Evolutionary conservation across 1,284 basidiomycete genomes (phyloP), one percentile per base, ranked within the genome.

Genomic region (Sphagnurus paluster): DNA sequence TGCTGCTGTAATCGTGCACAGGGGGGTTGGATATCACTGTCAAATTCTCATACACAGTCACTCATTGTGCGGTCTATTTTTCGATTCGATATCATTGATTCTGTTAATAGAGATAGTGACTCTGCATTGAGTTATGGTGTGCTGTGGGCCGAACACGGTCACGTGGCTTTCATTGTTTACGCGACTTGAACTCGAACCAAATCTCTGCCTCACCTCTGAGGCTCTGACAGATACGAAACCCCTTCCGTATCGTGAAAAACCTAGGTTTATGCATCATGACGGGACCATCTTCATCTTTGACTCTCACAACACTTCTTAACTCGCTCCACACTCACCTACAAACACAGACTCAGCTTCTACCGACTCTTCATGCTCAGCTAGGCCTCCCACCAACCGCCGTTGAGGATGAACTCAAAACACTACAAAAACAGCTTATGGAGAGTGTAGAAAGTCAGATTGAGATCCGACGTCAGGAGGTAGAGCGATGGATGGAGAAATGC

Each of bases 291-390:
- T 61, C 68, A 33, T 60, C 68, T 2, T 52, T 57, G 46, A 58
- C 63, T 2, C 55, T 84, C 39, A 86, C 84, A 38, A 73, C 84
- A 8, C 72, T 90, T 7, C 71, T 90, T 6, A 80, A 86, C 61
- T 84, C 85, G n/a, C 65, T 91, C 19, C 87, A 90, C 54, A 77
- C 82, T 9, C 84, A 88, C 60, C 69, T 91, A 2, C 85, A 85
- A 61, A 70, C 81, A 2, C 87, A 90, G 65, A 89, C 86, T 0
- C 79, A 84, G 54, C 70, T 88, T 13, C 68, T 91, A 8, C 89
- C 89, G 5, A 80, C 82, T 4, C 70, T 91, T 4, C 87, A 90
- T 56, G 69, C 71, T 3, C 80, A 80, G 53, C 84, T 91, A 11
- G 88, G 89, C 20, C 71, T 90, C 13, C 85, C 88, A 16, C 65